phyloP scores from a whole-genome alignment of 768 basidiomycete genomes.

The Nidularia sp. region DNA sequence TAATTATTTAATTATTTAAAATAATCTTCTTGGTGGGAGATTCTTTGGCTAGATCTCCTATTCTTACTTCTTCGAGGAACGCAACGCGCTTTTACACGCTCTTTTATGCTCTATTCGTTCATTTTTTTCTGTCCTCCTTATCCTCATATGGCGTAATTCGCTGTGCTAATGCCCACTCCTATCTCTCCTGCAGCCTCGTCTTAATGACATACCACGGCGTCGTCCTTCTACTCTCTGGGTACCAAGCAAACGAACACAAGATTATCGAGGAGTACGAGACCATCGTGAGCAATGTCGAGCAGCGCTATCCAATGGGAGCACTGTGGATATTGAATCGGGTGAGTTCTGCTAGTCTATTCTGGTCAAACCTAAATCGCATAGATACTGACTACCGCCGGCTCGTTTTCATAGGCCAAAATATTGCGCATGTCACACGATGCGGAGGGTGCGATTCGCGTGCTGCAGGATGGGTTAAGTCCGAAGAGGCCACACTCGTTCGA shows the following conservation, averaged over 20 bases:
- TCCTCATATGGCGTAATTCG: too few relatives aligned
- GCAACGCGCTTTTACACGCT: too few relatives aligned
- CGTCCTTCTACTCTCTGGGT: slow-evolving; percentile 67
- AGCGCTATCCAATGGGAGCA: slow-evolving; percentile 61
- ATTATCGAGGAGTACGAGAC: slow-evolving; percentile 59
- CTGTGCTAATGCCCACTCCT: too few relatives aligned
- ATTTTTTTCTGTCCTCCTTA: too few relatives aligned
- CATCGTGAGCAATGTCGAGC: slow-evolving; percentile 61
- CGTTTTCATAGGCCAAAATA: slow-evolving; percentile 55
- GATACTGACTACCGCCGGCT: too few relatives aligned
- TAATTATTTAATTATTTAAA: too few relatives aligned
- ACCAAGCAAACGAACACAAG: slow-evolving; percentile 67
- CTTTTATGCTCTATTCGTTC: too few relatives aligned
- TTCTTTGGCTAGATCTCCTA: too few relatives aligned
- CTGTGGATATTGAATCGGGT: slow-evolving; percentile 75
- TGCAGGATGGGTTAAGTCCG: slow-evolving; percentile 54
- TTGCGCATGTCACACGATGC: slow-evolving; percentile 67
- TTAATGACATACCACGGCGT: slow-evolving; percentile 80
- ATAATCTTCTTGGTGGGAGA: too few relatives aligned
- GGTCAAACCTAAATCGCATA: neutral
- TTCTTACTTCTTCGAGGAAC: too few relatives aligned
- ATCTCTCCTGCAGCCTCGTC: slow-evolving; percentile 42
- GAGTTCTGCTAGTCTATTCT: slow-evolving; percentile 6
- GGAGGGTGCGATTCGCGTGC: slow-evolving; percentile 57
- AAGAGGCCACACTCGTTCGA: slow-evolving; percentile 53